Conservation (phyloP, 441 rosid species). For the Pelargonium fulgidum region DNA sequence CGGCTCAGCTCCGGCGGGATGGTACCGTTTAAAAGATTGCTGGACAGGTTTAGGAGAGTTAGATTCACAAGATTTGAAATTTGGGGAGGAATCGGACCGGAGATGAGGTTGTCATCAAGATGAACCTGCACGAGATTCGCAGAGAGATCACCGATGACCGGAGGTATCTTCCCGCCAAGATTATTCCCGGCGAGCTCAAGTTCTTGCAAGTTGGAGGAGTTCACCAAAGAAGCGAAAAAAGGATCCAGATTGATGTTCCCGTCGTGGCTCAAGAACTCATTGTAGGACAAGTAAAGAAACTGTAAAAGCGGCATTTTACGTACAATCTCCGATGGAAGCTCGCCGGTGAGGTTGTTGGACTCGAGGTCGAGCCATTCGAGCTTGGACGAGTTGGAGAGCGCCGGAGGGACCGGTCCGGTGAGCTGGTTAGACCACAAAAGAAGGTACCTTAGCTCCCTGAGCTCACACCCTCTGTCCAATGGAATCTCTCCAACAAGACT, state of each 20-base stretch:
- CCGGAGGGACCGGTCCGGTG: conserved; percentile 33
- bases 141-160: conserved; percentile 35
- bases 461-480: conserved; percentile 44
- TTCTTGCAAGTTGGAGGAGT: conserved; percentile 37
- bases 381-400: conserved; percentile 32
- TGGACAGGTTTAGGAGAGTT: conserved; percentile 24
- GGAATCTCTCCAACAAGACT: conserved; percentile 33
- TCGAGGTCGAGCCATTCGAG: conserved; percentile 33
- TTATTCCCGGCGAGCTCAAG: conserved; percentile 44
- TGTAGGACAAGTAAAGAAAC: conserved; percentile 35
- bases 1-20: conserved; percentile 21
- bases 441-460: conserved; percentile 33
- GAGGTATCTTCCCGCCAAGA: conserved; percentile 41
- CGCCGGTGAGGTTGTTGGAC: conserved; percentile 36
- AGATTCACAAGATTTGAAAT: conserved; percentile 21
- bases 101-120: conserved; percentile 30
- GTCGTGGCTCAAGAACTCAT: conserved; percentile 35
- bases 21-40: conserved; percentile 26
- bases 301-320: conserved; percentile 19
- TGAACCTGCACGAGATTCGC: conserved; percentile 7
- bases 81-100: conserved; percentile 27
- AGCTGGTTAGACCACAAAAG: conserved; percentile 39
- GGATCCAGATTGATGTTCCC: conserved; percentile 37
- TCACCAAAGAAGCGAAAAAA: conserved; percentile 38
- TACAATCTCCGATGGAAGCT: conserved; percentile 36